Evolutionary conservation across 768 basidiomycete genomes (phyloP), one percentile per base, ranked within the genome.

Genomic region (Aureoboletus auriporus): DNA sequence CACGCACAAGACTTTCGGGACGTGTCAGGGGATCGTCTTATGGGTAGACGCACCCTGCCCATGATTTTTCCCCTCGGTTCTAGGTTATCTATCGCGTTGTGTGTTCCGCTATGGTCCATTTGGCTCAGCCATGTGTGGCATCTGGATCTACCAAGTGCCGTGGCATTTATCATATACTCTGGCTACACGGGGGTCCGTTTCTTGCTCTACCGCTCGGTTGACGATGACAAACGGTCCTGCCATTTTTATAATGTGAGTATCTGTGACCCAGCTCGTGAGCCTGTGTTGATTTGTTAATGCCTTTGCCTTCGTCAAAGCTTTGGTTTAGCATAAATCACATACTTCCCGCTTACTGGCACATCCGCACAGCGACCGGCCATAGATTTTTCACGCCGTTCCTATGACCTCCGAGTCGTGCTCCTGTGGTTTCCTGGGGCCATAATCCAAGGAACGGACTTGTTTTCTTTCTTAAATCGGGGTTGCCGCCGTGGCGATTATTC

Each of bases 31-130:
- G 77, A 76, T 47, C 51, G 52, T 3, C 43, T 58, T 1, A 57
- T 57, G 5, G 71, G 69, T 7, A 58, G 75, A 36, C 45, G 53
- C 7, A 76, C 75, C 0, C 55, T 78, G 8, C 74, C 73, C 7
- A 73, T 77, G 40, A 55, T 63, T 12, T 61, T 62, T 6, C 76
- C 76, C 1, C 41, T 53, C 4, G 20, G 37, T 5, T 47, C 62
- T 2, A 42, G 65, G 31, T 4, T 54, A 10, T 62, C 55, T n/a
- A 36, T 56, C 31, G 29, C 42, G 16, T 8, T 64, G 26, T 49
- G 51, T 8, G 50, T 66, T 11, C 65, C 59, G 9, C 16, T 61
- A 1, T 64, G 59, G 64, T 59, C 62, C 4, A 44, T 66, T 17
- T 55, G 27, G 16, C 64, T 62, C 29, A 42, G 46, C 16, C 11